Evolutionary conservation across 148 eudicot species (phyloP), one percentile per base, ranked within the genome.

Genomic region (Chenopodium quinoa): DNA sequence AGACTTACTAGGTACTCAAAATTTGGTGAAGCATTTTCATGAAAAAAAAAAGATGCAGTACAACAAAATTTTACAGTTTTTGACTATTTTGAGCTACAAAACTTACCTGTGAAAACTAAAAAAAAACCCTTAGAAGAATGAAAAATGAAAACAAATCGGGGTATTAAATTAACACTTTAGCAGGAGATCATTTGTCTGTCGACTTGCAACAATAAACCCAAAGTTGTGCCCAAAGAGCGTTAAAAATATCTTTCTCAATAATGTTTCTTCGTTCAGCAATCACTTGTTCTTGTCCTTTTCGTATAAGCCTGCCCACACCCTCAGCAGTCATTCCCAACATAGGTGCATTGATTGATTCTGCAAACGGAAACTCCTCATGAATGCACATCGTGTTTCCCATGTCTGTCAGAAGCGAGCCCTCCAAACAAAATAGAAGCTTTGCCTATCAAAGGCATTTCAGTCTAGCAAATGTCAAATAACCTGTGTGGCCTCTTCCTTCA

Each of bases 381-480:
- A n/a, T 22, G 46, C 78, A 54, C 7, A 19, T 69, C 25, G 25
- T 22, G 67, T 6, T 19, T 8, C 67, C 78, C 20, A 14, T 0
- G 27, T 4, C 47, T 16, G 7, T 44, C 77, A 29, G 52, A 20
- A 32, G 11, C 3, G 9, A 76, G 9, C 67, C 14, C 5, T 27
- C 19, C 17, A 58, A 5, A 9, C 19, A 40, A 22, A n/a, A 17
- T 19, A 22, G 22, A 34, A 50, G 23, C 67, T 29, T 10, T 65
- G 77, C 31, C 46, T 48, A 86, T 0, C 65, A 72, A 58, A 84
- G 73, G 78, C 94, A 89, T 63, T 87, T 86, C 14, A 91, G 87
- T 85, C 98, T 92, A 50, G 98, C 98, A 88, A 95, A 95, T 50
- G 98, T 93, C 84, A 95, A 82, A 75, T 95, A 95, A 76, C 98